These are phyloP conservation scores for Omphalea diandra DNA, from an alignment of 441 rosid genomes.

Conservation along the genomic window DNA sequence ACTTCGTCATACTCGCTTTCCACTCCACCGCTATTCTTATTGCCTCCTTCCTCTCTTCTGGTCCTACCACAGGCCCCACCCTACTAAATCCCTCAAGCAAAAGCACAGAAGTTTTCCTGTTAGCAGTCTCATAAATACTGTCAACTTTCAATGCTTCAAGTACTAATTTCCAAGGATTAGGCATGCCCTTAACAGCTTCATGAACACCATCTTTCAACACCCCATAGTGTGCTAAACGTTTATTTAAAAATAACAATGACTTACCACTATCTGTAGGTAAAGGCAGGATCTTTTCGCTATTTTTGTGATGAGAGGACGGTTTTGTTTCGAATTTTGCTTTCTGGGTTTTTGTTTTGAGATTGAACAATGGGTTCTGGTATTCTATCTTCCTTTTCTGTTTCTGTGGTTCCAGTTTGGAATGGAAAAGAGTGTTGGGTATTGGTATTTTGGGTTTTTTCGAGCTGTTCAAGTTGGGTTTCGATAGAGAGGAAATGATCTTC, in stretches of 20 bases:
- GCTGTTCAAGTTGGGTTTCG: slow-evolving; percentile 19
- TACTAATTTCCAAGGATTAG: slow-evolving; percentile 18
- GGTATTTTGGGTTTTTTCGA: not conserved
- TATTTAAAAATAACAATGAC: not conserved
- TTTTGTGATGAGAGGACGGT: not conserved
- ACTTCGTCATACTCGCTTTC: slow-evolving; percentile 12
- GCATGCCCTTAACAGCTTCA: not conserved
- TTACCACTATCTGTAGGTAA: not conserved
- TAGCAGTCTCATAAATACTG: too few species aligned
- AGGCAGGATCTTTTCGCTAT: not conserved
- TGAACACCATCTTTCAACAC: not conserved
- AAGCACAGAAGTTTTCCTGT: slow-evolving; percentile 13
- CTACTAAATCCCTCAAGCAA: slow-evolving; percentile 20
- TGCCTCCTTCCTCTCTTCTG: slow-evolving; percentile 15
- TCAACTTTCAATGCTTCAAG: too few species aligned
- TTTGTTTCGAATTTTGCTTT: not conserved
- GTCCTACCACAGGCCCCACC: not conserved
- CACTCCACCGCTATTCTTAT: slow-evolving; percentile 12
- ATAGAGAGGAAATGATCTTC: slow-evolving; percentile 14
- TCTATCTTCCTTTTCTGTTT: not conserved
- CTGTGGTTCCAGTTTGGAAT: not conserved
- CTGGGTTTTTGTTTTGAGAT: not conserved
- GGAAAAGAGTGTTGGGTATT: not conserved
- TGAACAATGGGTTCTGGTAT: not conserved
- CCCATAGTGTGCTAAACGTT: not conserved